These are phyloP conservation scores for Agapanthus africanus DNA, from an alignment of 106 monocot species.

Conservation along the genomic window DNA sequence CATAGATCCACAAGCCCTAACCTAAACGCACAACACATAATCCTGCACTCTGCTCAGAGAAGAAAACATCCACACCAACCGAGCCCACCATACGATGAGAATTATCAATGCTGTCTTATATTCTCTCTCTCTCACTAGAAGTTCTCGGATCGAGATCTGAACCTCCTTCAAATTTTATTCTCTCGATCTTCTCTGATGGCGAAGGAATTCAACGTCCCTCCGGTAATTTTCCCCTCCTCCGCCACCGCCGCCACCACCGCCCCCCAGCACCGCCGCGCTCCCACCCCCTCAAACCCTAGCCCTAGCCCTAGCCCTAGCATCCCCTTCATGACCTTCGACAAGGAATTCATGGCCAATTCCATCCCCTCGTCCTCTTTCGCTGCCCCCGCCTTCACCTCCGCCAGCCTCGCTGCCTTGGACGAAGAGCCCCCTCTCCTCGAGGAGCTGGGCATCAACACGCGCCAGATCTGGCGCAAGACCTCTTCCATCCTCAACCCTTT, in stretches of 20 bases:
- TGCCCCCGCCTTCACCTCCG: conserved; percentile 9
- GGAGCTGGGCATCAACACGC: conserved; percentile 97
- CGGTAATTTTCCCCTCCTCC: conserved; percentile 57
- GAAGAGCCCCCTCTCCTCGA: conserved; percentile 91
- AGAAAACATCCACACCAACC: no score
- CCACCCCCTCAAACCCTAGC: conserved; percentile 18
- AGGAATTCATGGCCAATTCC: no score
- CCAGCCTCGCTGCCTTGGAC: conserved; percentile 39
- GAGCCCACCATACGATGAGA: no score
- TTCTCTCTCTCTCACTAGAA: no score
- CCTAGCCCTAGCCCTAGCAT: conserved; percentile 15
- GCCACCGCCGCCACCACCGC: conserved; percentile 23
- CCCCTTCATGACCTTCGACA: conserved; percentile 33
- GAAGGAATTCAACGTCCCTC: conserved; percentile 33
- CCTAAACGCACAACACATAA: no score
- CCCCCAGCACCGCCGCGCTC: conserved; percentile 9
- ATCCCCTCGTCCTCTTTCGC: conserved; percentile 59
- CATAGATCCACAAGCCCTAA: no score
- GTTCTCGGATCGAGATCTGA: no score
- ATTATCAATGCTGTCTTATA: no score
- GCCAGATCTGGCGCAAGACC: conserved; percentile 99
- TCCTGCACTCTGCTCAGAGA: no score
- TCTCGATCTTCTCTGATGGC: no score
- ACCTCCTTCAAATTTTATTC: no score
- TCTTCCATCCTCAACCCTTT: conserved; percentile 82